These are phyloP conservation scores for Artemisia princeps DNA, from an alignment of 140 eudicot genomes.

Conservation along the genomic window DNA sequence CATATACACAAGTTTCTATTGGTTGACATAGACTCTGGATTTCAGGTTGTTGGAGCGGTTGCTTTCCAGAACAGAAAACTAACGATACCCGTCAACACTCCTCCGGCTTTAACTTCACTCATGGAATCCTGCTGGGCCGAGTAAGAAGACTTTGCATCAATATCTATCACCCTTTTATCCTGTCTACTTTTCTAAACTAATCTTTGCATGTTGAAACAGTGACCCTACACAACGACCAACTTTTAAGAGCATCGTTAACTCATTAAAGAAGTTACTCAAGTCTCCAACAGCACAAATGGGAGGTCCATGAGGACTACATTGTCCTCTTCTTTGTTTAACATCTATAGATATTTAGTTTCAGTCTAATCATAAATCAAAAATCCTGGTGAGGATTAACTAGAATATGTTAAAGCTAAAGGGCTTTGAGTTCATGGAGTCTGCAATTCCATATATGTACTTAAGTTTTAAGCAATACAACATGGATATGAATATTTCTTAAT, in stretches of 20 bases:
- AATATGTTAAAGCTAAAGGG: slow-evolving; percentile 3
- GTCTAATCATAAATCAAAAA: slow-evolving; percentile 15
- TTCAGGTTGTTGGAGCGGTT: slow-evolving; percentile 94
- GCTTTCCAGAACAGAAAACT: slow-evolving; percentile 93
- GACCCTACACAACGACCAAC: slow-evolving; percentile 75
- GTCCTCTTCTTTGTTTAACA: slow-evolving; percentile 19
- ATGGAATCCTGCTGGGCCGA: slow-evolving; percentile 97
- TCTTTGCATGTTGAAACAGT: slow-evolving; percentile 34
- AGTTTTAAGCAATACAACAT: too few relatives aligned
- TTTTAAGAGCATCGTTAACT: slow-evolving; percentile 55
- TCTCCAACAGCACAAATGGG: slow-evolving; percentile 72
- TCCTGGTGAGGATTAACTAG: slow-evolving; percentile 26
- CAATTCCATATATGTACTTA: too few relatives aligned
- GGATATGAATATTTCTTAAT: too few relatives aligned
- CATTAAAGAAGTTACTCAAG: slow-evolving; percentile 70
- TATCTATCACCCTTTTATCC: background rate
- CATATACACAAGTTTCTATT: slow-evolving; percentile 10
- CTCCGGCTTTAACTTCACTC: slow-evolving; percentile 62
- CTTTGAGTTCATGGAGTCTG: too few relatives aligned
- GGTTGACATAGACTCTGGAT: background rate
- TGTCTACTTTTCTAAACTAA: background rate
- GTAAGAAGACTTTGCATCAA: slow-evolving; percentile 37
- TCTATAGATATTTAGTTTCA: slow-evolving; percentile 14
- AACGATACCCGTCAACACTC: slow-evolving; percentile 59
- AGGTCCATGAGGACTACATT: slow-evolving; percentile 31